phyloP scores from a whole-genome alignment of 768 basidiomycete species.

The Butyriboletus loyo region DNA sequence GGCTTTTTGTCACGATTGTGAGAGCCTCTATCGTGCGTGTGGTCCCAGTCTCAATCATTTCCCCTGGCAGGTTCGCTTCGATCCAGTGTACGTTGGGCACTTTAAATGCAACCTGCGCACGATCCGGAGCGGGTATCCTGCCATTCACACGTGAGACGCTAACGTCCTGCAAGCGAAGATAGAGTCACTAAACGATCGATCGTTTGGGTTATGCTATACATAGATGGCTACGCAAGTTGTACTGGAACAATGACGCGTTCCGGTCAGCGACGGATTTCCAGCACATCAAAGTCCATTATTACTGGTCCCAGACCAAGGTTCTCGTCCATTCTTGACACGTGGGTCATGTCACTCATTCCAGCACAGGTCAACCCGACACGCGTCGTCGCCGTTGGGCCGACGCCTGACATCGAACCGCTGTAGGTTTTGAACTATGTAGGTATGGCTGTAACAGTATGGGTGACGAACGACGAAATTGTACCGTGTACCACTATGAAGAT shows the following conservation, averaged over 20 bases:
- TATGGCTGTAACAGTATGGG: background rate
- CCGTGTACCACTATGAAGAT: constrained; percentile 5
- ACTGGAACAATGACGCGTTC: constrained; percentile 91
- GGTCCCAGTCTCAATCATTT: background rate
- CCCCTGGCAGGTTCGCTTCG: constrained; percentile 68
- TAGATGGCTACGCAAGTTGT: constrained; percentile 82
- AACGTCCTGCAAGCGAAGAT: background rate
- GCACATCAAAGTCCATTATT: constrained; percentile 55
- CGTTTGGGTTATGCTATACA: background rate
- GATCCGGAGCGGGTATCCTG: constrained; percentile 85
- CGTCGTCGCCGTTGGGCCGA: constrained; percentile 73
- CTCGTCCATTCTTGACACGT: background rate
- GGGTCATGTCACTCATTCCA: background rate
- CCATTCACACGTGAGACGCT: constrained; percentile 52
- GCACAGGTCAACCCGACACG: constrained; percentile 73
- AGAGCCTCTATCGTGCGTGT: constrained; percentile 19
- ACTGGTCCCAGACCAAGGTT: constrained; percentile 34
- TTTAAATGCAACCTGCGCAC: constrained; percentile 93
- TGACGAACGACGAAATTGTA: background rate
- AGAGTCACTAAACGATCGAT: background rate
- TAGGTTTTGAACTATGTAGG: constrained; percentile 17
- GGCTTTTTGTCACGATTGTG: constrained; percentile 93
- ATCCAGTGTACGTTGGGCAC: constrained; percentile 84
- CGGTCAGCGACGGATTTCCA: constrained; percentile 83
- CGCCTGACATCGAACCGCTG: constrained; percentile 64